A percentile compares a stretch with the other conserved stretches of the same genome.
These are phyloP conservation scores for Globisporangium irregulare DNA, from an alignment of 352 stramenopile genomes.

Conservation along the genomic window DNA sequence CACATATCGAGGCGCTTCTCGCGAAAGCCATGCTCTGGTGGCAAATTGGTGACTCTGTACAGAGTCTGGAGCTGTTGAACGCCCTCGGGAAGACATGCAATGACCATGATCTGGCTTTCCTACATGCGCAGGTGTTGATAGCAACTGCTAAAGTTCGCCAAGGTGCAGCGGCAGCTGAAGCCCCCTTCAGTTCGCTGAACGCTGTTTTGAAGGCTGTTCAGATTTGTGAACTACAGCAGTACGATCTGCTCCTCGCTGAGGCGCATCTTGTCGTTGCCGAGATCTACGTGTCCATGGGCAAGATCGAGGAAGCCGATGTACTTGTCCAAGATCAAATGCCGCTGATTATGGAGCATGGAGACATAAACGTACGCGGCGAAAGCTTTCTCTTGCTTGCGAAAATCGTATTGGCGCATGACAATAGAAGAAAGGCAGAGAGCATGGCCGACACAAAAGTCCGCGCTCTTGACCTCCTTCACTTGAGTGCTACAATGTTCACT, in stretches of 20 bases:
- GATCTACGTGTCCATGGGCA: conserved; percentile 60
- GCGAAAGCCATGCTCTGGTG: conserved; percentile 30
- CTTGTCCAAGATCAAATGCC: conserved; percentile 63
- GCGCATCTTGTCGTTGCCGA: conserved; percentile 62
- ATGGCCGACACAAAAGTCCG: not conserved
- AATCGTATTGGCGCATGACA: conserved; percentile 33
- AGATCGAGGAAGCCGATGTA: conserved; percentile 34
- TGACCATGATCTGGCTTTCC: conserved; percentile 36
- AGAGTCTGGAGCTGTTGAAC: conserved; percentile 39
- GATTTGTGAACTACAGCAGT: conserved; percentile 48
- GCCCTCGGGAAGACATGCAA: conserved; percentile 39
- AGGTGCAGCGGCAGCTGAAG: conserved; percentile 31
- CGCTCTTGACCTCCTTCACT: conserved; percentile 24
- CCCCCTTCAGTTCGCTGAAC: conserved; percentile 50
- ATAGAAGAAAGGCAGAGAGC: not conserved
- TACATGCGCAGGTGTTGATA: conserved; percentile 55
- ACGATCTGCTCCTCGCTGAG: conserved; percentile 55
- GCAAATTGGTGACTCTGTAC: conserved; percentile 30
- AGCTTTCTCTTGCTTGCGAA: conserved; percentile 60
- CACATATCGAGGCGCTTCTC: conserved; percentile 42
- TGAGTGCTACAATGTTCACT: conserved; percentile 33
- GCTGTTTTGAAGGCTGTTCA: conserved; percentile 38
- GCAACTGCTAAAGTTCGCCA: conserved; percentile 35
- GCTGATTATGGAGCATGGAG: conserved; percentile 64
- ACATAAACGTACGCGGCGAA: conserved; percentile 49